phyloP scores from a whole-genome alignment of 352 stramenopile species.

The Globisporangium irregulare region DNA sequence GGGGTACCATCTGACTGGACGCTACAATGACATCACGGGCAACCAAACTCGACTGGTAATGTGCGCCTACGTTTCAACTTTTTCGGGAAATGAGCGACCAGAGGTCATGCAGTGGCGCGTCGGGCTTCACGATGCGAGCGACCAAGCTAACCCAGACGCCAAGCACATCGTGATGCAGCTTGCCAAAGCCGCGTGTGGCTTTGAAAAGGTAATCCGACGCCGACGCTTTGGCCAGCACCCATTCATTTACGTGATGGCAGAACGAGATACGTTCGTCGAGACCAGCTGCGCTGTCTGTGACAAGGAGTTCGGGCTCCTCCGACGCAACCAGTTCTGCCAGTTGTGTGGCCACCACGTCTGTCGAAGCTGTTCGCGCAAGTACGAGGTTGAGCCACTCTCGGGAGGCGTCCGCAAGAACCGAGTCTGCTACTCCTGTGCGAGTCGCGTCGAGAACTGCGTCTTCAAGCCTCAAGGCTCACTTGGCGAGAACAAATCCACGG shows the following conservation, averaged over 20 bases:
- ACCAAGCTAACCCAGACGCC: slow-evolving; percentile 28
- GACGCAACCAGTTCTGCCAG: slow-evolving; percentile 58
- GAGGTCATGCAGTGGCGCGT: slow-evolving; percentile 19
- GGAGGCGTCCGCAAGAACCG: slow-evolving; percentile 49
- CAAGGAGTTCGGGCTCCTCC: slow-evolving; percentile 50
- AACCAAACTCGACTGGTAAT: slow-evolving; percentile 56
- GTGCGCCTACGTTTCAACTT: slow-evolving; percentile 42
- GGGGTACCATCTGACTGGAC: slow-evolving; percentile 55
- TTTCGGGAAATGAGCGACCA: slow-evolving; percentile 9
- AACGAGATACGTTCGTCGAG: slow-evolving; percentile 23
- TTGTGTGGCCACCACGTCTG: slow-evolving; percentile 62
- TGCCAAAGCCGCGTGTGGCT: slow-evolving; percentile 42
- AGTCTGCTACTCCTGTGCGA: slow-evolving; percentile 33
- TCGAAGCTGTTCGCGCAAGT: slow-evolving; percentile 60
- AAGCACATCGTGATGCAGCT: slow-evolving; percentile 55
- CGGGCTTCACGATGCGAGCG: slow-evolving; percentile 5
- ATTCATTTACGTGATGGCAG: slow-evolving; percentile 41
- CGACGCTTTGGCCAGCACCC: slow-evolving; percentile 53
- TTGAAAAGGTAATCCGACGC: slow-evolving; percentile 54
- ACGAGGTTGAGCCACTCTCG: slow-evolving; percentile 56
- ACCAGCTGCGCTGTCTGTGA: slow-evolving; percentile 45
- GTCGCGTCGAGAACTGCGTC: slow-evolving; percentile 10
- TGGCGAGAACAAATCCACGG: slow-evolving; percentile 7
- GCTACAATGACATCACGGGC: slow-evolving; percentile 44
- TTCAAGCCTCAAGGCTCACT: slow-evolving; percentile 4